These are phyloP conservation scores for Chlamydomonas sp. DNA, from an alignment of 139 green algal genomes.

Conservation along the genomic window DNA sequence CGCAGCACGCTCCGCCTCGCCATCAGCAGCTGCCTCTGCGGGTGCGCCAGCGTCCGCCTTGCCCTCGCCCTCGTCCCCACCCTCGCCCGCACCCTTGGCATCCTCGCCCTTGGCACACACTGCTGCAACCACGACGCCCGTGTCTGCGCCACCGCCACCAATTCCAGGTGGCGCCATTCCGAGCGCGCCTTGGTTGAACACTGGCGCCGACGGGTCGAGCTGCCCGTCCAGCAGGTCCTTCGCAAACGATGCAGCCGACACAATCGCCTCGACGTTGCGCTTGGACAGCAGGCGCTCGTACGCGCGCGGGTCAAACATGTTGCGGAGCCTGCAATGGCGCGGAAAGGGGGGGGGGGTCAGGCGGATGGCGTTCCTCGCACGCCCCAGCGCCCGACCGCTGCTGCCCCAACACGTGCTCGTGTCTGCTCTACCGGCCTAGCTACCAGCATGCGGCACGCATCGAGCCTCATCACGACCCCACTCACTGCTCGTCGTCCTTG, in stretches of 20 bases:
- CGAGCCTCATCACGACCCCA: too few relatives aligned
- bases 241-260: conserved; percentile 28
- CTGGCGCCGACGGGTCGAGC: conserved; percentile 24
- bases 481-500: conserved; percentile 37
- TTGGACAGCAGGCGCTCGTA: conserved; percentile 33
- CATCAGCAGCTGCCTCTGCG: too few relatives aligned
- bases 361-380: too few relatives aligned
- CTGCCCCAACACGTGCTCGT: too few relatives aligned
- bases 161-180: conserved; percentile 21
- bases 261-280: conserved; percentile 32
- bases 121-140: neutral
- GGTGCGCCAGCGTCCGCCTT: neutral
- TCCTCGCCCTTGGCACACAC: neutral
- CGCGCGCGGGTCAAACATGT: conserved; percentile 36
- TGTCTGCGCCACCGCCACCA: neutral
- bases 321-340: conserved; percentile 21
- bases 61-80: neutral
- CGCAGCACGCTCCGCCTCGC: too few relatives aligned
- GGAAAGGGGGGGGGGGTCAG: too few relatives aligned
- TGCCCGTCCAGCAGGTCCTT: conserved; percentile 30
- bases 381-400: too few relatives aligned
- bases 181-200: conserved; percentile 45
- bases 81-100: neutral
- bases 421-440: too few relatives aligned
- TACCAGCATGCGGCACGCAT: too few relatives aligned